Base-by-base conservation (phyloP, 2,329 filamentous ascomycete species). In the Sporothrix phasma region DNA sequence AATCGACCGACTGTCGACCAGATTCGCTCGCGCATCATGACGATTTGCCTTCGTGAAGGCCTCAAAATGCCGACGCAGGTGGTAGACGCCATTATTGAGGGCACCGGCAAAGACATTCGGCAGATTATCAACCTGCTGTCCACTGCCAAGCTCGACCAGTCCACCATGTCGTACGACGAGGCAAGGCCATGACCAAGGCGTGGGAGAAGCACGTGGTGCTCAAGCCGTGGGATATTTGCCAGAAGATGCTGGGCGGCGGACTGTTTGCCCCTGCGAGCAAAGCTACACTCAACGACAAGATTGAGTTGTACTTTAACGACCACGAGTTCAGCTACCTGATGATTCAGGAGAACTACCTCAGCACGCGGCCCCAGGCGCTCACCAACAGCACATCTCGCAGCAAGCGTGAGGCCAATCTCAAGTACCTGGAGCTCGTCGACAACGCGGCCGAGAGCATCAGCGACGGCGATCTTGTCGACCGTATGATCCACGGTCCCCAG, bases 111-210 rank as follows among this genome's bases (percentile, higher is more conserved):
- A 64, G 94, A 99, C 73, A 99, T 99, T 68, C 87, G 94, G 45
- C 94, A 97, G 75, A 92, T 97, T 66, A 94, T 99, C 76, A 99
- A 99, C 77, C 99, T 99, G 94, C 82, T 99, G 63, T 90, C 92
- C 0, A 95, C 94, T 0, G 89, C 92, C 58, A 97, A 96, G 74
- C 81, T 99, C 5, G 93, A 97, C 69, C 87, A 91, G 71, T 80
- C 81, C 22, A 83, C 83, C 15, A 88, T 97, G 83, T 84, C 88
- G 71, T 97, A 85, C 70, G 89, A 95, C 70, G 82, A 95, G 87
- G 90, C 72, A 96, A 96, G 75, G 81, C 88, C 63, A 97, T 99
- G 93, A 91, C 91, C 5, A 97, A 97, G 76, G 88, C 91, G 1
- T 99, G 94, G 94, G 90, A 99, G 79, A 99, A 99, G 77, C 92